These are phyloP conservation scores for Pedinophyceae sp. DNA, from an alignment of 139 green algal species.

Conservation along the genomic window DNA sequence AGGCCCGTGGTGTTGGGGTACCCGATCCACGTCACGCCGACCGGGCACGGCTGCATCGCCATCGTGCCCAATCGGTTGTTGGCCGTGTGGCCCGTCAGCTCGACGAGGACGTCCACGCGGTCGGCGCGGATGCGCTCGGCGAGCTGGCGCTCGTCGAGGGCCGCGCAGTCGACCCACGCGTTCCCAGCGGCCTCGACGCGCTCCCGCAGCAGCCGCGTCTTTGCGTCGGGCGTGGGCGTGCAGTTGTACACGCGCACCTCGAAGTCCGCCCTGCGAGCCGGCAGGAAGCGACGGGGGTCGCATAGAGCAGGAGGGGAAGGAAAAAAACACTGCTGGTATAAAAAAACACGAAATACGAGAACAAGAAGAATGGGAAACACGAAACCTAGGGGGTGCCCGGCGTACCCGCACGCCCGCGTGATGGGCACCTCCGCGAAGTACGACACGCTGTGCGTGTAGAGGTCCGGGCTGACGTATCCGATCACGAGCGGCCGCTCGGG, in stretches of 20 bases:
- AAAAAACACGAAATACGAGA: too few relatives aligned
- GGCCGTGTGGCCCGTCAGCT: slow-evolving; percentile 92
- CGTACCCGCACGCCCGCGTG: too few relatives aligned
- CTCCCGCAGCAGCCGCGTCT: slow-evolving; percentile 52
- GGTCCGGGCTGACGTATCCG: slow-evolving; percentile 88
- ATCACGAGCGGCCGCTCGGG: slow-evolving; percentile 25
- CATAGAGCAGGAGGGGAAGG: too few relatives aligned
- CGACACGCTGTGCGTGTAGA: slow-evolving; percentile 88
- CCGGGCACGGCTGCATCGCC: slow-evolving; percentile 59
- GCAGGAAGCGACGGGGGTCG: too few relatives aligned
- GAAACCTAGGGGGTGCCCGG: too few relatives aligned
- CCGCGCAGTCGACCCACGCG: slow-evolving; percentile 39
- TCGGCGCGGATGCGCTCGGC: slow-evolving; percentile 48
- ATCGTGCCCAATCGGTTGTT: slow-evolving; percentile 84
- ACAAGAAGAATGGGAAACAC: too few relatives aligned
- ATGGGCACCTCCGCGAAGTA: slow-evolving; percentile 93
- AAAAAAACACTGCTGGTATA: too few relatives aligned
- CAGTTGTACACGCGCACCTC: slow-evolving; percentile 2
- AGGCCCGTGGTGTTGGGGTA: slow-evolving; percentile 96
- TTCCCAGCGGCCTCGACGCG: slow-evolving; percentile 36
- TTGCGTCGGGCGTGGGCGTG: slow-evolving; percentile 36
- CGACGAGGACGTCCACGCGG: slow-evolving; percentile 84
- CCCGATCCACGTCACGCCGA: slow-evolving; percentile 94
- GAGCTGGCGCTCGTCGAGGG: slow-evolving; percentile 37
- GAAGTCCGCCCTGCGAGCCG: too few relatives aligned